A percentile compares a stretch with the other conserved stretches of the same genome.
These are phyloP conservation scores for Flueggea neowawraea DNA, from an alignment of 441 rosid species.

Conservation along the genomic window DNA sequence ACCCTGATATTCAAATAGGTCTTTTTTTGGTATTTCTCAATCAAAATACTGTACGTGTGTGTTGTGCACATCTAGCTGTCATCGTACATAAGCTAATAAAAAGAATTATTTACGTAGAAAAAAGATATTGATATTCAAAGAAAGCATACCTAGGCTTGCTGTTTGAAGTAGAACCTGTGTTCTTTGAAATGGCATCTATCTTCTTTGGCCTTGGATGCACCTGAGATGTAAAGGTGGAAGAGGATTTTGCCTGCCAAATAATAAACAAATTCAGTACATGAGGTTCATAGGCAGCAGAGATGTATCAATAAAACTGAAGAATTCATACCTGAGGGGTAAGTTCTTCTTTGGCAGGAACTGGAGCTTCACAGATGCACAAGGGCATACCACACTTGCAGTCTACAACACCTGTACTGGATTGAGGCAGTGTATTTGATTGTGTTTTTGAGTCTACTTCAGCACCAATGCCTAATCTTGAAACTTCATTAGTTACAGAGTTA, in stretches of 20 bases:
- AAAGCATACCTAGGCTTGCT: conserved; percentile 51
- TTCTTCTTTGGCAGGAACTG: conserved; percentile 34
- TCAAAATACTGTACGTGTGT: too few relatives aligned
- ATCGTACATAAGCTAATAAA: neutral
- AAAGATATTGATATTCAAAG: conserved; percentile 1
- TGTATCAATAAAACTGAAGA: conserved; percentile 5
- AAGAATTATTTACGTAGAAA: neutral
- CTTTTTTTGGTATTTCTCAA: neutral
- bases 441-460: conserved; percentile 31
- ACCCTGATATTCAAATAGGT: neutral
- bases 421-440: conserved; percentile 28
- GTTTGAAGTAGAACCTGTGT: conserved; percentile 67
- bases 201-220: conserved; percentile 52
- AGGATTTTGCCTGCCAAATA: conserved; percentile 35
- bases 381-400: conserved; percentile 99
- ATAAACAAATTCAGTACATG: conserved; percentile 13
- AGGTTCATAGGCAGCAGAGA: conserved; percentile 1
- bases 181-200: conserved; percentile 44
- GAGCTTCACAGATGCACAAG: conserved; percentile 81
- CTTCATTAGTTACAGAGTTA: conserved; percentile 37
- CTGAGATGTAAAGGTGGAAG: conserved; percentile 32
- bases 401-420: conserved; percentile 22
- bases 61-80: too few relatives aligned
- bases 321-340: conserved; percentile 32
- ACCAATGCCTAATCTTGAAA: conserved; percentile 48